Base-by-base conservation (phyloP, 2,329 filamentous ascomycete species). In the Periconia sp. region DNA sequence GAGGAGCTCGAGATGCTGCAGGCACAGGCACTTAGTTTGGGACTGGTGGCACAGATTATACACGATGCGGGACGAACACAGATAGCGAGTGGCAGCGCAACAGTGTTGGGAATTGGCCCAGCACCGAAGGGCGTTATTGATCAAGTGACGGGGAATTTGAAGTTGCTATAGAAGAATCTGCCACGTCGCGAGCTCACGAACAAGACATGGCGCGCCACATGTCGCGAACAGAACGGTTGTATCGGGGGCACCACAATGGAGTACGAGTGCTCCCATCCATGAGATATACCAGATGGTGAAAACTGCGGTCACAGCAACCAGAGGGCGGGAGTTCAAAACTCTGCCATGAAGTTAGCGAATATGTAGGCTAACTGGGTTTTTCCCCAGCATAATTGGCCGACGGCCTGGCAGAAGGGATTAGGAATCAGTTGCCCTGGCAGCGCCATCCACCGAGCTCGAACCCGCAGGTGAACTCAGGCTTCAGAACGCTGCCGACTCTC, bases 1-100 rank as follows among this genome's bases (percentile, higher is more conserved):
- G 91, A 95, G 35, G 91, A 87, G 53, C 69, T 88, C 71, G 73
- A 95, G 70, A 76, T 95, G 62, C 76, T 94, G 62, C 88, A 92
- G 76, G 89, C 87, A 50, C 86, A 88, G 73, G 94, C 94, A 2
- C 82, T 91, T 58, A 91, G 87, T 70, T 73, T 97, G 54, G 93
- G 94, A 1, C 75, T 99, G 54, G 92, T 91, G 56, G 91, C 93
- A 49, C 89, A 93, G 73, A 86, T 96, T 49, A 93, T 99, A 61
- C 87, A 90, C 67, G 94, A 99, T 76, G 94, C 94, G n/a, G 94
- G 94, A 14, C 85, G 94, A 57, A 99, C 94, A 44, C 94, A 99
- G 83, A 97, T 99, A 74, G 92, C 92, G 49, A 87, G 89, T 42
- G 93, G 94, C 17, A 97, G 92, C 73, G 83, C 91, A 73, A 99